These are phyloP conservation scores for Paecilomyces sp. DNA, from an alignment of 2,329 filamentous ascomycete genomes.

Conservation along the genomic window DNA sequence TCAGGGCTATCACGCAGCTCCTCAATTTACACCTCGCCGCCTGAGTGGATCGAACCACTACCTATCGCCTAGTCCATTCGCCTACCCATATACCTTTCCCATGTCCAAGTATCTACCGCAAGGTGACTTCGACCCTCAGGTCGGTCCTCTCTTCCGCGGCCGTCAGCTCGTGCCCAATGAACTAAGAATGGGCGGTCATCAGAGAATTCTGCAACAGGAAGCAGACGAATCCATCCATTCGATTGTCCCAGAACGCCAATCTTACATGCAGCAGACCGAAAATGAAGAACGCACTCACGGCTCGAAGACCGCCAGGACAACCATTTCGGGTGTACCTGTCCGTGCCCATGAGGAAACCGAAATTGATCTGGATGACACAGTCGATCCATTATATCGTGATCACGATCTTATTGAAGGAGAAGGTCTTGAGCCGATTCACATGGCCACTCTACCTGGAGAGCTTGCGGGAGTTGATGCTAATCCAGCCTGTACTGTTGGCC, in stretches of 20 bases:
- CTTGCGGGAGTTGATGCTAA: conserved; percentile 17
- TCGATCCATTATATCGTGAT: conserved; percentile 8
- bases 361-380: conserved; percentile 11
- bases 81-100: background rate
- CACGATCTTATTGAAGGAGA: conserved; percentile 1
- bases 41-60: background rate
- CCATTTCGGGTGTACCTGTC: conserved; percentile 3
- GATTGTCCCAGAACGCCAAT: background rate
- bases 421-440: conserved; percentile 5
- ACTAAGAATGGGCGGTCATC: conserved; percentile 5
- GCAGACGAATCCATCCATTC: background rate
- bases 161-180: conserved; percentile 3
- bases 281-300: conserved; percentile 3
- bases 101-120: background rate
- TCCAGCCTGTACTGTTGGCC: conserved; percentile 9
- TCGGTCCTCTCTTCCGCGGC: background rate
- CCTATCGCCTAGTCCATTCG: background rate
- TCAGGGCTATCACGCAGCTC: background rate
- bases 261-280: conserved; percentile 2
- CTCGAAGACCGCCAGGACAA: conserved; percentile 7
- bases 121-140: background rate
- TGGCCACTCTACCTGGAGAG: conserved; percentile 9
- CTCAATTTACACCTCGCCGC: background rate
- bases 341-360: conserved; percentile 8
- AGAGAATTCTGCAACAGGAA: conserved; percentile 5